Percentiles rank a stretch among this genome's conserved stretches.
Conservation (phyloP, 2,329 filamentous ascomycete species). For the Ramichloridium luteum region DNA sequence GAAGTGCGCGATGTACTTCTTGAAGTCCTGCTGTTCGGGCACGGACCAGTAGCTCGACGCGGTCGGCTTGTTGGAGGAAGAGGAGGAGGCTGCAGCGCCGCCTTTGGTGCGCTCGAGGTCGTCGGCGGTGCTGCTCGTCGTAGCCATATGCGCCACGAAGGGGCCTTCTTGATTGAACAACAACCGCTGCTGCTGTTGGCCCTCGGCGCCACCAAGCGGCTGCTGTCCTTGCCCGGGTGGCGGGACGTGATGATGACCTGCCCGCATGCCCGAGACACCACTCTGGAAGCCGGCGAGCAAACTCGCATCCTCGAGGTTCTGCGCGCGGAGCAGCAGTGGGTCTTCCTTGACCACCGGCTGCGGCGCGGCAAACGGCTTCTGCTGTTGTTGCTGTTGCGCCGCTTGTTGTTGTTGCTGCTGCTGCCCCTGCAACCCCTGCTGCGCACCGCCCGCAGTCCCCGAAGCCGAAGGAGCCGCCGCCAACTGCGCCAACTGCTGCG, state of each 20-base stretch:
- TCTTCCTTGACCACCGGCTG: constrained; percentile 19
- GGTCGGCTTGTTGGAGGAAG: constrained; percentile 13
- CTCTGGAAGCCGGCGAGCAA: constrained; percentile 22
- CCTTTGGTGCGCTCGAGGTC: constrained; percentile 15
- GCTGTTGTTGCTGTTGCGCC: constrained; percentile 21
- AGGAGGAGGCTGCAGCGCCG: constrained; percentile 5
- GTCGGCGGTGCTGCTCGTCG: constrained; percentile 11
- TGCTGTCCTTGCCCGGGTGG: too few relatives aligned
- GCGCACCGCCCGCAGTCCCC: too few relatives aligned
- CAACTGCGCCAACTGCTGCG: constrained; percentile 26
- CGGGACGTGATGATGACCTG: too few relatives aligned
- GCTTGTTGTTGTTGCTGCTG: too few relatives aligned
- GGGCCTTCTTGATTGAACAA: constrained; percentile 14
- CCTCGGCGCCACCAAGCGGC: constrained; percentile 10
- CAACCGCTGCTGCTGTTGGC: constrained; percentile 7
- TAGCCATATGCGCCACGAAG: constrained; percentile 7
- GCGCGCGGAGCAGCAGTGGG: constrained; percentile 10
- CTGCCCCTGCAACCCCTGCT: too few relatives aligned
- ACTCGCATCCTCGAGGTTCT: constrained; percentile 23
- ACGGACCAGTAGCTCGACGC: constrained; percentile 77
- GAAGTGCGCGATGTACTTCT: constrained; percentile 57
- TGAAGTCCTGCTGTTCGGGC: constrained; percentile 66
- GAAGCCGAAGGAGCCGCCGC: constrained; percentile 19
- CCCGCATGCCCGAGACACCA: constrained; percentile 6
- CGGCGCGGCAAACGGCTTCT: constrained; percentile 17